These are phyloP conservation scores for Sarocladium brachiariae DNA, from an alignment of 2,329 filamentous ascomycete genomes.

Conservation along the genomic window DNA sequence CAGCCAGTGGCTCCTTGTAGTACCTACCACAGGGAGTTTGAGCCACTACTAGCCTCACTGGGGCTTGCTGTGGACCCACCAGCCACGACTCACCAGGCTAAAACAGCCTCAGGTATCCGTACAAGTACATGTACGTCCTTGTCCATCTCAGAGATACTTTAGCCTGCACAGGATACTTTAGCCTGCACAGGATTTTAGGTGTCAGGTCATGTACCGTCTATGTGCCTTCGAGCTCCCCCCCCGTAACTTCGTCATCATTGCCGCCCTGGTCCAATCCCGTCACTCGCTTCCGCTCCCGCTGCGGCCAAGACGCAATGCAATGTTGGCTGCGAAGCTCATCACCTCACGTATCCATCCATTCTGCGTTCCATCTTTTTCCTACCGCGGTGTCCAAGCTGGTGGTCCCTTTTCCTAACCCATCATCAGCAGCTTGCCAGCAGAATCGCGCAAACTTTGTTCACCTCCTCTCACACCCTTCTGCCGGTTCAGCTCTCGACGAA, in stretches of 20 bases:
- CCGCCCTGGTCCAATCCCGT: neutral
- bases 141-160: too few species aligned
- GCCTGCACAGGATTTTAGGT: neutral
- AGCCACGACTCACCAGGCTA: neutral
- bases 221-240: slow-evolving; percentile 1
- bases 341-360: neutral
- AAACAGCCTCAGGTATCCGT: neutral
- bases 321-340: neutral
- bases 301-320: slow-evolving; percentile 6
- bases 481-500: neutral
- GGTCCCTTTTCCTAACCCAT: neutral
- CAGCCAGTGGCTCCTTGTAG: too few species aligned
- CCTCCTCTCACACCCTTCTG: neutral
- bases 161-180: neutral
- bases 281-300: slow-evolving; percentile 2
- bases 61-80: neutral
- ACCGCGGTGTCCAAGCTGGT: neutral
- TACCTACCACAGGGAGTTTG: too few species aligned
- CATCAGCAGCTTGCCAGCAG: neutral
- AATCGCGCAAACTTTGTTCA: slow-evolving; percentile 1
- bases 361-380: neutral
- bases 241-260: slow-evolving; percentile 1
- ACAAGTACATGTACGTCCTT: neutral
- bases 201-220: neutral
- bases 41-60: slow-evolving; percentile 5